Percentiles rank a stretch among this genome's conserved stretches.
Evolutionary conservation across 164 flowering plant species (phyloP).

Genomic region (Taxillus chinensis): DNA sequence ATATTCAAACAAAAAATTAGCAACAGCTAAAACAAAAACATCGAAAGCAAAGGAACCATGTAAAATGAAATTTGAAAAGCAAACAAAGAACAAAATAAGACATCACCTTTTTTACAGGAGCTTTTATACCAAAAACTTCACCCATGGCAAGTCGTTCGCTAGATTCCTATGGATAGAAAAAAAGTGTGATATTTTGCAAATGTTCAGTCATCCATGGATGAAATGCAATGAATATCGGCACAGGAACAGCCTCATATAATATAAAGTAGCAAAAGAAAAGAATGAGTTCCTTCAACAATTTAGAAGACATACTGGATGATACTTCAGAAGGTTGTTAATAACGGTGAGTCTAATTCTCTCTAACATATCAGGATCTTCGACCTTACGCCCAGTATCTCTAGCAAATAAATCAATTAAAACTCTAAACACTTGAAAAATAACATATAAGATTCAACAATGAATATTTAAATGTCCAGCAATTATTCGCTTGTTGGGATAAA

Average conservation of each 20-base stretch:
- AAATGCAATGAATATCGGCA: neutral
- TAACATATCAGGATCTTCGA: constrained; percentile 66
- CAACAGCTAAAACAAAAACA: no score
- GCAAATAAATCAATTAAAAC: constrained; percentile 10
- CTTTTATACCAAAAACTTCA: constrained; percentile 81
- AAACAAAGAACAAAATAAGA: no score
- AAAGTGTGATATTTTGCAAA: neutral
- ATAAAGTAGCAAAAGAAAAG: neutral
- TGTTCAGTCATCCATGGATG: neutral
- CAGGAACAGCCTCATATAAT: no score
- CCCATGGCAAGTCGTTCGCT: constrained; percentile 85
- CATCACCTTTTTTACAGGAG: constrained; percentile 73
- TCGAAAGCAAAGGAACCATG: no score
- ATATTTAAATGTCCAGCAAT: no score
- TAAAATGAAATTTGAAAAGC: no score
- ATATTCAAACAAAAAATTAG: no score
- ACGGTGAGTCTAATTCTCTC: constrained; percentile 62
- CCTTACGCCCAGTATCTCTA: constrained; percentile 81
- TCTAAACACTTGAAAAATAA: neutral
- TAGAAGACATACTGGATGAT: constrained; percentile 56
- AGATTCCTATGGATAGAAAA: constrained; percentile 52
- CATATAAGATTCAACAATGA: no score
- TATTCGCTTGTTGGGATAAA: no score
- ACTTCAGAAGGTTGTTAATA: constrained; percentile 50
- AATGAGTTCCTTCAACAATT: neutral